Evolutionary conservation across 2,329 filamentous ascomycete genomes (phyloP).

Genomic region (Pyrenochaeta sp.): DNA sequence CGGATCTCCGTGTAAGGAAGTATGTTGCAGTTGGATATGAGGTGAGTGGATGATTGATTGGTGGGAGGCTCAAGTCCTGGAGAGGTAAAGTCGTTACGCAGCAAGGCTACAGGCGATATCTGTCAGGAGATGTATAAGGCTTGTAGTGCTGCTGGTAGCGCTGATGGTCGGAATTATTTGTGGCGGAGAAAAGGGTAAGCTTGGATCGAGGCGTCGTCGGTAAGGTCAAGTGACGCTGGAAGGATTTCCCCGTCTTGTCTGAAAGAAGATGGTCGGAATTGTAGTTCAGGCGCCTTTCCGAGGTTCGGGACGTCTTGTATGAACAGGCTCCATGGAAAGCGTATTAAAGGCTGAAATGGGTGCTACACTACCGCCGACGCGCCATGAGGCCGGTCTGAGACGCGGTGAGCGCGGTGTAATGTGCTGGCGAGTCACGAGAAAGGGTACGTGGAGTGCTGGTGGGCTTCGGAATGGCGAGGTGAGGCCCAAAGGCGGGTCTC

Average conservation of each 20-base stretch:
- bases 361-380: constrained; percentile 21
- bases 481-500: constrained; percentile 40
- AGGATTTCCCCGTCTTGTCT: constrained; percentile 30
- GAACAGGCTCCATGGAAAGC: constrained; percentile 29
- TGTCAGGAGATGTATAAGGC: constrained; percentile 14
- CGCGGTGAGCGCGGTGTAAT: constrained; percentile 21
- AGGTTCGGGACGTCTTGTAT: constrained; percentile 27
- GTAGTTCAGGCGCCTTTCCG: constrained; percentile 34
- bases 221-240: constrained; percentile 42
- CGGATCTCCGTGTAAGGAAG: constrained; percentile 5
- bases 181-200: constrained; percentile 15
- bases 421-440: constrained; percentile 31
- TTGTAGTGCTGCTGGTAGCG: constrained; percentile 12
- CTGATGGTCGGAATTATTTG: constrained; percentile 16
- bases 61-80: not conserved
- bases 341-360: constrained; percentile 27
- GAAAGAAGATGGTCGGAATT: constrained; percentile 27
- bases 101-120: constrained; percentile 12
- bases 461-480: constrained; percentile 25
- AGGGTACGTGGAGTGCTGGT: constrained; percentile 33
- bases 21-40: constrained; percentile 1
- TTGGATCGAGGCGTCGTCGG: constrained; percentile 22
- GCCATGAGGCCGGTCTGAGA: constrained; percentile 18
- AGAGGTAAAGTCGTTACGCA: constrained; percentile 12
- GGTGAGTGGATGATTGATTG: constrained; percentile 6